These are phyloP conservation scores for Pleurostoma richardsiae DNA, from an alignment of 2,329 filamentous ascomycete genomes.

Conservation along the genomic window DNA sequence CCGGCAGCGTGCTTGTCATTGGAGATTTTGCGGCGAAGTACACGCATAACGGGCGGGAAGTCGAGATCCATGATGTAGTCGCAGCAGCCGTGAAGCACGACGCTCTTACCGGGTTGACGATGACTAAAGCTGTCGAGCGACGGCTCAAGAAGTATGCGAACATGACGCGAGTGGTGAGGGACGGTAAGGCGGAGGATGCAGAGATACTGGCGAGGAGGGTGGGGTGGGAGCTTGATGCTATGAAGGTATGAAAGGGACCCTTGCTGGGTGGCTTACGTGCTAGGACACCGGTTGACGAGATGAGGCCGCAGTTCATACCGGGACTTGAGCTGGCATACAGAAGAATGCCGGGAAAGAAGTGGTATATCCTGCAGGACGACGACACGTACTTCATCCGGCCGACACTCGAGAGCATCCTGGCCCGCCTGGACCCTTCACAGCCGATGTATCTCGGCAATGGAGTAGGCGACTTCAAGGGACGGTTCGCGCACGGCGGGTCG, in stretches of 20 bases:
- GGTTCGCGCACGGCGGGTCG: constrained; percentile 54
- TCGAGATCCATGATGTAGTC: constrained; percentile 35
- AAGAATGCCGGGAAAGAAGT: constrained; percentile 48
- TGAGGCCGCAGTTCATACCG: constrained; percentile 40
- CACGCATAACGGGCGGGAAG: constrained; percentile 14
- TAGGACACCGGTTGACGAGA: too few relatives aligned
- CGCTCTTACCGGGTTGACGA: constrained; percentile 24
- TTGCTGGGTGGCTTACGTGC: not conserved
- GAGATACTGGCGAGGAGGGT: constrained; percentile 27
- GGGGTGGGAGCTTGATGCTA: constrained; percentile 45
- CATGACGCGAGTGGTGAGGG: constrained; percentile 30
- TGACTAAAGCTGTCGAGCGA: constrained; percentile 10
- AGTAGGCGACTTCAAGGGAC: constrained; percentile 48
- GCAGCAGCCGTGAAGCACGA: constrained; percentile 17
- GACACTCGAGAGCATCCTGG: constrained; percentile 41
- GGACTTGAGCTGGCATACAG: constrained; percentile 47
- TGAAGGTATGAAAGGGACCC: constrained; percentile 31
- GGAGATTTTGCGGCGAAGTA: constrained; percentile 40
- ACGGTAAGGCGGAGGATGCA: constrained; percentile 31
- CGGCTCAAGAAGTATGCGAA: constrained; percentile 33
- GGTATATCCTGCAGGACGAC: constrained; percentile 55
- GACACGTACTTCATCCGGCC: constrained; percentile 49
- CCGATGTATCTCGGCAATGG: constrained; percentile 52
- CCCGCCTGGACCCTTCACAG: constrained; percentile 39
- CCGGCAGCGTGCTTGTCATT: constrained; percentile 40